Base-by-base conservation (phyloP, 78 protist genomes). In the Planoprotostelium fungivorum region DNA sequence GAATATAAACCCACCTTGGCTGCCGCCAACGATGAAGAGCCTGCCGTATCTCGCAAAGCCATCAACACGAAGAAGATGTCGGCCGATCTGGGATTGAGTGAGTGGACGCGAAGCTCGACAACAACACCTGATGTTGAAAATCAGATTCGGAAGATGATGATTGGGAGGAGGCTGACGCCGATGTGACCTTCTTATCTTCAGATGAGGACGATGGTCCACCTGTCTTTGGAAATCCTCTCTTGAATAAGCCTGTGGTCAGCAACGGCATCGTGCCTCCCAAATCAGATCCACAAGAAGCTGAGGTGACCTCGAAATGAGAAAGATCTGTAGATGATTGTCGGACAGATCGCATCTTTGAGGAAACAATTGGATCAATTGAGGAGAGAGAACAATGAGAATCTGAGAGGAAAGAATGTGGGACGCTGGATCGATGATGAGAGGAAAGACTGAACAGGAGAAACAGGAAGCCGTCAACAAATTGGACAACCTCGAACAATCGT, bases 11-110 rank as follows among this genome's bases (percentile, higher is more conserved):
- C n/a, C n/a, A n/a, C n/a, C n/a, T n/a, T n/a, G n/a, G n/a, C n/a
- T n/a, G n/a, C n/a, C n/a, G n/a, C n/a, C n/a, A n/a, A n/a, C n/a
- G n/a, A n/a, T n/a, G n/a, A n/a, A n/a, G n/a, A n/a, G n/a, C n/a
- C n/a, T n/a, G n/a, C n/a, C n/a, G n/a, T n/a, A n/a, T n/a, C n/a
- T n/a, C n/a, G n/a, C n/a, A n/a, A n/a, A n/a, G n/a, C n/a, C n/a
- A n/a, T n/a, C n/a, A n/a, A n/a, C n/a, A n/a, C n/a, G 73, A 51
- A 51, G 73, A 51, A 51, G 73, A 51, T 51, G 73, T 51, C 73
- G 16, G 73, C 5, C 31, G 73, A 51, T 16, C 16, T 51, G 73
- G 73, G 73, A 25, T 51, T 51, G 73, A 51, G 73, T 51, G 73
- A 51, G 73, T 51, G 16, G 5, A 25, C 73, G 5, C 73, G 5